Base-by-base conservation (phyloP, 768 basidiomycete genomes). In the Boletus bicolor region DNA sequence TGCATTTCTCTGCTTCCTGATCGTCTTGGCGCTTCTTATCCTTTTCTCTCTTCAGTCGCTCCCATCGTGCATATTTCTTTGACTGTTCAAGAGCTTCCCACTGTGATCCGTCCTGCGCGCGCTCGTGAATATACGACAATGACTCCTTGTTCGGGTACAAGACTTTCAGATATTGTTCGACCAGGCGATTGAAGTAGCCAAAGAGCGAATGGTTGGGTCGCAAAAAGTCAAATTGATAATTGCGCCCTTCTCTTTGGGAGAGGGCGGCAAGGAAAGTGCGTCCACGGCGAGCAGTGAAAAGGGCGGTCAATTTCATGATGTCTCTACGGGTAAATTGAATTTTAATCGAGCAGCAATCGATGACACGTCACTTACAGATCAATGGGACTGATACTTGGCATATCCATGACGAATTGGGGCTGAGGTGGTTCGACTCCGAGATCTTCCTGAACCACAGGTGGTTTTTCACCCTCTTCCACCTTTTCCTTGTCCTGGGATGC, bases 211-310 rank as follows among this genome's bases (percentile, higher is more conserved):
- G 96, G 2, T 86, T 93, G 10, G 96, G 97, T 42, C 93, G 84
- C 48, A 99, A 80, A 71, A 99, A 99, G 68, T 98, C 97, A 68
- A 99, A 99, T 66, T 98, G 95, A 69, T 91, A 95, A 73, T 98
- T 98, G 43, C 91, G 85, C 9, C 92, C 93, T 75, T 99, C 97
- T 38, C 86, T 83, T 26, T 84, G 78, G 7, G 94, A 93, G 26
- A 99, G 84, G 5, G 86, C 80, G 8, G 86, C 84, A 12, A 98
- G 82, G 74, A 98, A 99, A 39, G 79, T 78, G 45, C 89, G 85
- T 2, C 97, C 97, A 44, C 93, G 84, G 11, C 91, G 87, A 35
- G 97, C 97, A 28, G 94, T 93, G 73, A 97, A 97, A 21, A 98
- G 80, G 10, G 97, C 97, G 2, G 97, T 98, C 36, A 98, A 77